Percentiles rank a stretch among this genome's conserved stretches.
These are phyloP conservation scores for Chloropicon primus DNA, from an alignment of 139 green algal genomes.

Conservation along the genomic window DNA sequence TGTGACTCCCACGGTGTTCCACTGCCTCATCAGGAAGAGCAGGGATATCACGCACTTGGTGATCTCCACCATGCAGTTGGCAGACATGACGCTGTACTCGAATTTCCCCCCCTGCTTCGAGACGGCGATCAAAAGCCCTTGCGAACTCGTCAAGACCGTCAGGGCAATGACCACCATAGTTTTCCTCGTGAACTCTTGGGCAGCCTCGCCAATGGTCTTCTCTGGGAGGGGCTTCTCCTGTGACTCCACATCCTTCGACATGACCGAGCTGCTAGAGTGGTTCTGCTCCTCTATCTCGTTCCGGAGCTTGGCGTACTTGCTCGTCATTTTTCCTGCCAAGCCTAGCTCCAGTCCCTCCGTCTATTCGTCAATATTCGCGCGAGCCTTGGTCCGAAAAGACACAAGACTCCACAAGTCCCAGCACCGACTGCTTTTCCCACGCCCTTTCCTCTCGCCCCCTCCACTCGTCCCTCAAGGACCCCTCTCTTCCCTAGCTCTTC, in stretches of 20 bases:
- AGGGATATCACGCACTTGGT: constrained; percentile 24
- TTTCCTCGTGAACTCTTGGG: constrained; percentile 7
- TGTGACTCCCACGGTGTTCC: constrained; percentile 12
- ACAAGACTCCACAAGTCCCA: too few relatives aligned
- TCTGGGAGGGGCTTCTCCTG: background rate
- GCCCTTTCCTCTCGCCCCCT: too few relatives aligned
- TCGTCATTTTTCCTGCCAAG: too few relatives aligned
- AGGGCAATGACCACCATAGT: background rate
- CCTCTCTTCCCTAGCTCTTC: too few relatives aligned
- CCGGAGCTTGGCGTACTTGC: background rate
- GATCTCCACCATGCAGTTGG: constrained; percentile 23
- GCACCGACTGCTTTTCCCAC: too few relatives aligned
- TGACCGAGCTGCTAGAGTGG: background rate
- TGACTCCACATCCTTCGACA: background rate
- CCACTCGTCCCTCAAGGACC: too few relatives aligned
- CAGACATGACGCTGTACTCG: constrained; percentile 20
- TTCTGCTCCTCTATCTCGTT: background rate
- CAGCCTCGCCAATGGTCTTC: background rate
- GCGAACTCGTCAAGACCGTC: background rate
- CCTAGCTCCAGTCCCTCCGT: too few relatives aligned
- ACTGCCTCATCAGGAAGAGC: constrained; percentile 4
- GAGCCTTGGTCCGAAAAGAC: too few relatives aligned
- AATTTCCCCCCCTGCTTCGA: constrained; percentile 7
- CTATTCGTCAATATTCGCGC: too few relatives aligned
- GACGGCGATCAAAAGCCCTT: background rate